Conservation (phyloP, 2,329 filamentous ascomycete species). For the Cadophora malorum region DNA sequence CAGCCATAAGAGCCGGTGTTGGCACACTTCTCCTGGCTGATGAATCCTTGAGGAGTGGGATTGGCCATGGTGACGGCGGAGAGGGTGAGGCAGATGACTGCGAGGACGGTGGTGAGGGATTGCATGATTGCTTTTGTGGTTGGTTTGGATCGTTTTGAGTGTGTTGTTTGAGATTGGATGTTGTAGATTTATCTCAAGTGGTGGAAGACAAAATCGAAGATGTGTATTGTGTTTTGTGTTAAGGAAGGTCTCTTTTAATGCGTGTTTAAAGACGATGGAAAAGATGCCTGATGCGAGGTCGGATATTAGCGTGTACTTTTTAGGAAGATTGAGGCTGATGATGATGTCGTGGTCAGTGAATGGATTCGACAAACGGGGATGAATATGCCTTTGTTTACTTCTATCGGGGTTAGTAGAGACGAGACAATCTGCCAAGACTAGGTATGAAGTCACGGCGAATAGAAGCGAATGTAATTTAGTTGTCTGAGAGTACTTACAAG, state of each 20-base stretch:
- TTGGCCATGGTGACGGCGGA: neutral
- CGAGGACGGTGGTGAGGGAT: slow-evolving; percentile 10
- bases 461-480: neutral
- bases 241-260: neutral
- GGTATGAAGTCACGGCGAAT: neutral
- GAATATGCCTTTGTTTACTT: slow-evolving; percentile 3
- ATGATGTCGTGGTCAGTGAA: slow-evolving; percentile 4
- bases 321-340: neutral
- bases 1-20: neutral
- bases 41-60: slow-evolving; percentile 10
- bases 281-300: neutral
- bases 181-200: neutral
- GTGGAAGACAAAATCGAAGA: too few relatives aligned
- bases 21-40: slow-evolving; percentile 7
- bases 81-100: slow-evolving; percentile 9
- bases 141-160: neutral
- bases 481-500: too few relatives aligned
- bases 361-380: neutral
- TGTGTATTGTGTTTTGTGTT: neutral
- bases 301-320: neutral
- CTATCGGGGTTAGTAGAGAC: neutral
- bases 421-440: neutral
- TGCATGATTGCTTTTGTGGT: neutral
- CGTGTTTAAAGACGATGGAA: neutral
- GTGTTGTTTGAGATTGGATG: too few relatives aligned